A percentile compares a stretch with the other conserved stretches of the same genome.
These are phyloP conservation scores for Coffea humblotiana DNA, from an alignment of 305 asterid species.

Conservation along the genomic window DNA sequence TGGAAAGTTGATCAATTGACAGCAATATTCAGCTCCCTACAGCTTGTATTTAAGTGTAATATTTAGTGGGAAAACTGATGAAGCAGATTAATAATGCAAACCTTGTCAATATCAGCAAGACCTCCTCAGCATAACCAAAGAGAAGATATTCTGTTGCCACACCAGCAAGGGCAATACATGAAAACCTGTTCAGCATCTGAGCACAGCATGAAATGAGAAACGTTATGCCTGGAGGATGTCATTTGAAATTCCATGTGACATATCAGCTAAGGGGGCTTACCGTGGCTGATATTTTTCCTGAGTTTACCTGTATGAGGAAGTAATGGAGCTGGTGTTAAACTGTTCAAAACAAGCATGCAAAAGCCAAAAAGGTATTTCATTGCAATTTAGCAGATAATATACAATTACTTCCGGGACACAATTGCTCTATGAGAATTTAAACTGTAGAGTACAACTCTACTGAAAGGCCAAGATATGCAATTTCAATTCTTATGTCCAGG, in stretches of 20 bases:
- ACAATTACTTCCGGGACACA: background rate
- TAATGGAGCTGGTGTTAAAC: slow-evolving; percentile 9
- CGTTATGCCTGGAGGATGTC: background rate
- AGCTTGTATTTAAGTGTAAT: background rate
- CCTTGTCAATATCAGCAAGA: slow-evolving; percentile 79
- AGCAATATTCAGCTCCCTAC: background rate
- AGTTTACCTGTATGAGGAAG: slow-evolving; percentile 58
- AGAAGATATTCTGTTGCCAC: slow-evolving; percentile 91
- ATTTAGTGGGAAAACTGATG: background rate
- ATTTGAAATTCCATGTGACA: slow-evolving; percentile 3
- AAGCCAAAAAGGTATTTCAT: background rate
- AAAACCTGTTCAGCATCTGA: slow-evolving; percentile 85
- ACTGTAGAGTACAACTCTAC: background rate
- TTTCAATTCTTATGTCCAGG: background rate
- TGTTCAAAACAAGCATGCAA: background rate
- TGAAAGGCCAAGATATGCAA: background rate
- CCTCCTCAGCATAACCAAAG: slow-evolving; percentile 88
- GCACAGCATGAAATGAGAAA: slow-evolving; percentile 12
- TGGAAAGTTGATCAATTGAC: background rate
- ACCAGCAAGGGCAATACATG: slow-evolving; percentile 93
- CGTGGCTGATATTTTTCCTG: slow-evolving; percentile 77
- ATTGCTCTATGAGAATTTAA: background rate
- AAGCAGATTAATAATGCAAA: slow-evolving; percentile 26
- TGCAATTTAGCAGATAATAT: background rate
- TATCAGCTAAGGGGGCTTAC: slow-evolving; percentile 33